Evolutionary conservation across 352 stramenopile species (phyloP), one percentile per base, ranked within the genome.

Genomic region (Aphanomyces invadans): DNA sequence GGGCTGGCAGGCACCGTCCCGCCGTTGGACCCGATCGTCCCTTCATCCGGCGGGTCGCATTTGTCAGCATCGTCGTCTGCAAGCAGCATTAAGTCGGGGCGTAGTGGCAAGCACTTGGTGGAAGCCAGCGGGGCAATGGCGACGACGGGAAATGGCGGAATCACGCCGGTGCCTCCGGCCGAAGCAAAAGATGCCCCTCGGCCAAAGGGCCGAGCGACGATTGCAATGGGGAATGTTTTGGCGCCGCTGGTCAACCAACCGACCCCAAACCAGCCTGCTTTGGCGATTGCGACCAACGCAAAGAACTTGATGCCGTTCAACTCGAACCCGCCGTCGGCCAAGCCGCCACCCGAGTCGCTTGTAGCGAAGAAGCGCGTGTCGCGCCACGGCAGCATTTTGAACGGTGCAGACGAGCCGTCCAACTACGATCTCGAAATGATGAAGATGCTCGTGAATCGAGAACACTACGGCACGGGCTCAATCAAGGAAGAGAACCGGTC

Each of bases 251-350:
- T n/a, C 19, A n/a, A 57, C 1, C 49, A 12, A 12, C 46, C 46
- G n/a, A n/a, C n/a, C 1, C 5, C 21, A 4, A 25, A 25, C 25
- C 33, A 51, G 2, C 38, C 19, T 2, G 42, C 42, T 0, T 44
- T 67, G 19, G 33, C 60, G n/a, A 57, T 67, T 19, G 60, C 60
- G 1, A 57, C 60, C 17, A 42, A 51, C n/a, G 38, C 60, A 2
- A 67, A 67, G 33, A 67, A 67, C 49, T 11, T 57, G 32, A 67
- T 67, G 60, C 60, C 60, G 21, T 67, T 67, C 60, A 67, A 51
- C 46, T 67, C 48, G n/a, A 67, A 59, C 49, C 42, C 38, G 0
- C 23, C 38, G 15, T n/a, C 29, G 19, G 11, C 19, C 45, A 67
- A 67, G 26, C 49, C 49, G 29, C 49, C 25, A 26, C 21, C 49